Evolutionary conservation across 2,329 filamentous ascomycete species (phyloP), one percentile per base, ranked within the genome.

Genomic region (Colletotrichum chrysophilum): DNA sequence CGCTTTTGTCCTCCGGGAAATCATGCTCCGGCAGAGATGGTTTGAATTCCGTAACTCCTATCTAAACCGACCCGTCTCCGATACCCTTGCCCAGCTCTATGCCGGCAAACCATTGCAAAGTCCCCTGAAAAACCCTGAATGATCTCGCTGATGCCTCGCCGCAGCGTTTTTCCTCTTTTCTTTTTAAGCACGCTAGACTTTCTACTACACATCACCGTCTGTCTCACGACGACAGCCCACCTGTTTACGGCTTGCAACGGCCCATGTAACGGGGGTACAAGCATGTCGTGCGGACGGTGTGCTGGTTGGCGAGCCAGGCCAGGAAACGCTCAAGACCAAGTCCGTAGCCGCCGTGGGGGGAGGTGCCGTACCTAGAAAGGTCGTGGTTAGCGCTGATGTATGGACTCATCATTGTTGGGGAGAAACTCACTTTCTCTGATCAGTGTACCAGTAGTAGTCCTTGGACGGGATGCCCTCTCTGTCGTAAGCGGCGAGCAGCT

Each of bases 391-490:
- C 55, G 58, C 43, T 52, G n/a, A 12, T 30, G 55, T 32, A 6
- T 64, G 21, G 30, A 69, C 77, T 3, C 10, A 24, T 30, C 18
- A 16, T 60, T 24, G 30, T 21, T 69, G 61, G 67, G n/a, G 28
- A 14, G 4, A 26, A 26, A 92, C 93, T 89, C 87, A 96, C 95
- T 97, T 98, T 83, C 96, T 91, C 91, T 98, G 96, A 87, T 98
- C 97, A 36, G 96, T 97, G 88, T 98, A 99, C 97, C 97, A 99
- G 90, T 97, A 98, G 88, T 98, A 98, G 61, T 94, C 93, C 80
- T 91, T 91, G 24, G 96, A 92, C 80, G 95, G 92, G 84, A 98
- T 97, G 55, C 93, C 94, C 86, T 98, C 94, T 77, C 94, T 92
- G 85, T 95, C 92, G 84, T 97, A 99, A 1, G 95, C 97, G 28